phyloP scores from a whole-genome alignment of 164 flowering plant genomes.

The Magnolia sinica region DNA sequence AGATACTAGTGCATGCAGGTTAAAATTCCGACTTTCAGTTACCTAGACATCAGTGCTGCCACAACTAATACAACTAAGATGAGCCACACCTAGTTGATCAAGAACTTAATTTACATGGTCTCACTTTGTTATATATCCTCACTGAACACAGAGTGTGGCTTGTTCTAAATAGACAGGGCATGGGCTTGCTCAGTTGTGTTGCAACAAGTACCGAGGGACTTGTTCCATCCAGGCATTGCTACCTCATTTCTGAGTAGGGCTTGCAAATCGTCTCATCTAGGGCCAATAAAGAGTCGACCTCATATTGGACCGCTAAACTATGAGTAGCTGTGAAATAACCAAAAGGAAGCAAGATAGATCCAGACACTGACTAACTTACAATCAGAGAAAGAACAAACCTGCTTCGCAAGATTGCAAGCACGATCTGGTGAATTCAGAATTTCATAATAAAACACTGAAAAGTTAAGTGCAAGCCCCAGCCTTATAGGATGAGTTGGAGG shows the following conservation, averaged over 20 bases:
- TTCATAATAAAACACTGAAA: constrained; percentile 18
- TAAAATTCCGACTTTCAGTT: too few species aligned
- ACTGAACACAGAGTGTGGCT: too few species aligned
- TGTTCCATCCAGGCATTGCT: background rate
- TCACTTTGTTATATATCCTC: too few species aligned
- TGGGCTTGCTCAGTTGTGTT: background rate
- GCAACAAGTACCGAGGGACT: background rate
- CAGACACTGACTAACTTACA: too few species aligned
- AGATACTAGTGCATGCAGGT: too few species aligned
- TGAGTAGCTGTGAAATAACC: background rate
- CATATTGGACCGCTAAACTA: background rate
- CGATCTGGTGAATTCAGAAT: constrained; percentile 20
- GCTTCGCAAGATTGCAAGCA: constrained; percentile 18
- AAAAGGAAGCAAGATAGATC: background rate
- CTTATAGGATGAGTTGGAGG: constrained; percentile 19
- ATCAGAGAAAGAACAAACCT: constrained; percentile 7
- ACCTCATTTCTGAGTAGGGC: background rate
- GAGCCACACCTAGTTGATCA: too few species aligned
- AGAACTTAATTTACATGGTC: too few species aligned
- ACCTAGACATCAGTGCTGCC: too few species aligned
- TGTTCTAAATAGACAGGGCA: too few species aligned
- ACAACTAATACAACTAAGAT: too few species aligned
- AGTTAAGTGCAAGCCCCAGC: constrained; percentile 21
- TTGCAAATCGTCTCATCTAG: background rate
- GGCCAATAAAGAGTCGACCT: background rate